A percentile compares a stretch with the other conserved stretches of the same genome.
Conservation (phyloP, 495 filamentous ascomycete genomes). For the Podospora pseudocomata region DNA sequence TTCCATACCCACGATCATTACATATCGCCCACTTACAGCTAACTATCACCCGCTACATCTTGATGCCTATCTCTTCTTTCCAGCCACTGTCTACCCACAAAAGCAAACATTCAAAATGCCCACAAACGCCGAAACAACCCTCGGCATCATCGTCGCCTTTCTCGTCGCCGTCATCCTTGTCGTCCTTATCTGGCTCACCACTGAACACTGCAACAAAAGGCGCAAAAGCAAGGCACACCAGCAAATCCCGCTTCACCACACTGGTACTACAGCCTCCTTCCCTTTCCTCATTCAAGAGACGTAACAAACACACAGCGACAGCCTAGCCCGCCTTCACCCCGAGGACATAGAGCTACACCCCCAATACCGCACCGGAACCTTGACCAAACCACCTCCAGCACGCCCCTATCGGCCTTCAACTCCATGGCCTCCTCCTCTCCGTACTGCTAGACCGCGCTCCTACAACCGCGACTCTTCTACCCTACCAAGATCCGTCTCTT, state of each 20-base stretch:
- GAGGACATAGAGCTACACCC: too few relatives aligned
- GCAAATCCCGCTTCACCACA: too few relatives aligned
- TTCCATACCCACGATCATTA: not conserved
- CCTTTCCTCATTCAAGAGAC: too few relatives aligned
- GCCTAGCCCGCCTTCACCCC: too few relatives aligned
- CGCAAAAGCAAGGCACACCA: not conserved
- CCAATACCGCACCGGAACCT: too few relatives aligned
- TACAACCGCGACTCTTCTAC: too few relatives aligned
- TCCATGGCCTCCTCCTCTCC: not conserved
- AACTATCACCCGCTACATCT: not conserved
- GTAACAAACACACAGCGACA: too few relatives aligned
- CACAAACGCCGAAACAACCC: not conserved
- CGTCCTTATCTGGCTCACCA: not conserved
- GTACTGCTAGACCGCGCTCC: not conserved
- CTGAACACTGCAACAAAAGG: not conserved
- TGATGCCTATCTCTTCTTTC: too few relatives aligned
- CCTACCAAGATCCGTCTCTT: too few relatives aligned
- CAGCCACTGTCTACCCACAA: not conserved
- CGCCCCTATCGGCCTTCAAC: too few relatives aligned
- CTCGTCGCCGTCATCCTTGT: not conserved
- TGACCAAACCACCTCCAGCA: too few relatives aligned
- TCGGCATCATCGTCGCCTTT: not conserved
- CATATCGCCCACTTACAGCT: not conserved
- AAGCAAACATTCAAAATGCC: not conserved
- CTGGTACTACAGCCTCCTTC: too few relatives aligned